phyloP scores from a whole-genome alignment of 176 grass and related monocot species.

The Olyra latifolia region DNA sequence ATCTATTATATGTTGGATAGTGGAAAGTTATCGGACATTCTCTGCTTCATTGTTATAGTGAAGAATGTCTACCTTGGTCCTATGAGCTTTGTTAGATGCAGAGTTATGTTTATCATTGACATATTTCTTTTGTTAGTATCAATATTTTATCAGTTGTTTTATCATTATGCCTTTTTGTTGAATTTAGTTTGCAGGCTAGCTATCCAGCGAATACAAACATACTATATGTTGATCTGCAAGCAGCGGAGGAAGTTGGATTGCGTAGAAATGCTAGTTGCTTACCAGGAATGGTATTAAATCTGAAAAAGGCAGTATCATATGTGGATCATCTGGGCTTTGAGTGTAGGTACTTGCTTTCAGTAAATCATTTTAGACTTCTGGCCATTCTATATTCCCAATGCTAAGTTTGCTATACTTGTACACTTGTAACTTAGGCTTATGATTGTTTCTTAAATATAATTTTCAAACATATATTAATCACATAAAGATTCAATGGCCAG shows the following conservation, averaged over 20 bases:
- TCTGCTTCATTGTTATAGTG: neutral
- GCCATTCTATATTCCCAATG: neutral
- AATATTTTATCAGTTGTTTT: slow-evolving; percentile 22
- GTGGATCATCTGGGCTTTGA: slow-evolving; percentile 88
- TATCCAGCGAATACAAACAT: slow-evolving; percentile 99
- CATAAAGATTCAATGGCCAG: neutral
- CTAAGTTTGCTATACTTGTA: neutral
- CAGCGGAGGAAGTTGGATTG: slow-evolving; percentile 80
- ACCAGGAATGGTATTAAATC: slow-evolving; percentile 94
- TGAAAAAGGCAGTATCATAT: slow-evolving; percentile 84
- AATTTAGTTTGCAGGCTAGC: slow-evolving; percentile 70
- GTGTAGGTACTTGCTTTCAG: slow-evolving; percentile 76
- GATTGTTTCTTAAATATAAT: neutral
- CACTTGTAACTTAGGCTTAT: slow-evolving; percentile 9
- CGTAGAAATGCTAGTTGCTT: slow-evolving; percentile 70
- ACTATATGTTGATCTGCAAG: slow-evolving; percentile 89
- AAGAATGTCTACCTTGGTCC: slow-evolving; percentile 15
- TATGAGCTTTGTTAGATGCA: slow-evolving; percentile 17
- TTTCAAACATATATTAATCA: neutral
- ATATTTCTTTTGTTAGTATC: neutral
- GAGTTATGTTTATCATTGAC: neutral
- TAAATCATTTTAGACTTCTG: slow-evolving; percentile 21
- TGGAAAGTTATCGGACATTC: neutral
- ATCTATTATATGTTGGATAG: neutral
- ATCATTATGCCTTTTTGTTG: slow-evolving; percentile 45